Percentiles rank a stretch among this genome's conserved stretches.
Evolutionary conservation across 257 asterid genomes (phyloP).

Genomic region (Handroanthus guayacan): DNA sequence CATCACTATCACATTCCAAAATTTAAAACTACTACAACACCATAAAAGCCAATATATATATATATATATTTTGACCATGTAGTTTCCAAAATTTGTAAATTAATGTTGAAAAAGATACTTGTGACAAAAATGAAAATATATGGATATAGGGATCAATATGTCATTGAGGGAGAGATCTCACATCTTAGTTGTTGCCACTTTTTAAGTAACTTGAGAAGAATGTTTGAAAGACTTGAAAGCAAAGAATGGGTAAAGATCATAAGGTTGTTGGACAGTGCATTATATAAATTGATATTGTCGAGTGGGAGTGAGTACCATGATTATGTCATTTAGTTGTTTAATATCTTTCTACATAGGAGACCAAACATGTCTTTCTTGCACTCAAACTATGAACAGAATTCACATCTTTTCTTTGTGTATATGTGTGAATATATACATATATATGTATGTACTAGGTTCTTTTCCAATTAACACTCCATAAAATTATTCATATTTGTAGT

Average conservation of each 20-base stretch:
- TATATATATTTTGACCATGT: background rate
- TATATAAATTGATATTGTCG: background rate
- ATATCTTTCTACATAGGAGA: conserved; percentile 28
- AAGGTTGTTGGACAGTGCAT: conserved; percentile 26
- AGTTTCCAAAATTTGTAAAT: background rate
- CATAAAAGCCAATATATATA: no score
- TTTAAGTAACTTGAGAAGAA: conserved; percentile 37
- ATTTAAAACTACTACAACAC: background rate
- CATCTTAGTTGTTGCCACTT: conserved; percentile 41
- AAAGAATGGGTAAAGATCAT: conserved; percentile 32
- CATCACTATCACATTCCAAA: background rate
- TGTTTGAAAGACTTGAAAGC: conserved; percentile 47
- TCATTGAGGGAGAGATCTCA: conserved; percentile 28
- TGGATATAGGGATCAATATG: background rate
- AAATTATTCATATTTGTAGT: no score
- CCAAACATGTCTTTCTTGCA: conserved; percentile 32
- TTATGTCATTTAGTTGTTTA: conserved; percentile 26
- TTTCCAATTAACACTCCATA: no score
- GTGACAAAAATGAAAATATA: background rate
- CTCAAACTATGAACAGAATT: conserved; percentile 16
- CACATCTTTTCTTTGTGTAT: no score
- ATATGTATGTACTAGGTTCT: no score
- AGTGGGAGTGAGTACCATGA: background rate
- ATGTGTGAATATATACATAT: no score
- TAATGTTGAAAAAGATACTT: background rate